These are phyloP conservation scores for Jaapia argillacea DNA, from an alignment of 768 basidiomycete genomes.

Conservation along the genomic window DNA sequence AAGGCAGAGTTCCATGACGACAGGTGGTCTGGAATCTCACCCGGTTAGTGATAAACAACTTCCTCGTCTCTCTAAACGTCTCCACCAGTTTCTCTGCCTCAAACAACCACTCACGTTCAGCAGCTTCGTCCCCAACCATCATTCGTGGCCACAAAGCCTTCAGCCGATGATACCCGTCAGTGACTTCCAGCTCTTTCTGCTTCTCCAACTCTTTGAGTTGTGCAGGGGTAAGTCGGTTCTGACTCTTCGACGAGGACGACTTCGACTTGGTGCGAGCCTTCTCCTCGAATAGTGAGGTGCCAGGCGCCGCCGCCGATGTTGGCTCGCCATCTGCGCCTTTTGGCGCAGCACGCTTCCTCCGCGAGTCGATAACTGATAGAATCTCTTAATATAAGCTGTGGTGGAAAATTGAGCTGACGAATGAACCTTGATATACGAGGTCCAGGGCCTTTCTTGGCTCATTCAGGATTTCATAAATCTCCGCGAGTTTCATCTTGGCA, in stretches of 20 bases:
- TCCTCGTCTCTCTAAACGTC: constrained; percentile 78
- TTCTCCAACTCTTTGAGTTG: constrained; percentile 56
- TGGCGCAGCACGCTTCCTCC: constrained; percentile 12
- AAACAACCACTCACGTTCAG: constrained; percentile 65
- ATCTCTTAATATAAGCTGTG: too few species aligned
- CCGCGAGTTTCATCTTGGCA: constrained; percentile 84
- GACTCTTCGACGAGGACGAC: constrained; percentile 21
- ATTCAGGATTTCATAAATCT: constrained; percentile 78
- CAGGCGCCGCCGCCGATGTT: constrained; percentile 12
- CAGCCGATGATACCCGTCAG: constrained; percentile 46
- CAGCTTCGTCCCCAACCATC: constrained; percentile 37
- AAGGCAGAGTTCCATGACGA: neutral
- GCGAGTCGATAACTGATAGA: constrained; percentile 25
- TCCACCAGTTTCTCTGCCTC: constrained; percentile 85
- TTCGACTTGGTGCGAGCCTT: constrained; percentile 30
- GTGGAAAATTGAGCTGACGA: too few species aligned
- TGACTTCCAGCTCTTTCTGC: constrained; percentile 56
- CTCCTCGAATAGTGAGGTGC: constrained; percentile 58
- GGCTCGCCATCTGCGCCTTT: constrained; percentile 8
- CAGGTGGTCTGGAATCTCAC: constrained; percentile 34
- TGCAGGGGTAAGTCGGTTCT: constrained; percentile 42
- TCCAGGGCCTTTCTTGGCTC: constrained; percentile 76
- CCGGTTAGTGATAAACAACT: constrained; percentile 69
- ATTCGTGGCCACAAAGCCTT: constrained; percentile 54
- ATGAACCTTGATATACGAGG: constrained; percentile 79